Percentiles rank a stretch among this genome's conserved stretches.
Conservation (phyloP, 2,329 filamentous ascomycete species). For the Xylariomycetidae sp. region DNA sequence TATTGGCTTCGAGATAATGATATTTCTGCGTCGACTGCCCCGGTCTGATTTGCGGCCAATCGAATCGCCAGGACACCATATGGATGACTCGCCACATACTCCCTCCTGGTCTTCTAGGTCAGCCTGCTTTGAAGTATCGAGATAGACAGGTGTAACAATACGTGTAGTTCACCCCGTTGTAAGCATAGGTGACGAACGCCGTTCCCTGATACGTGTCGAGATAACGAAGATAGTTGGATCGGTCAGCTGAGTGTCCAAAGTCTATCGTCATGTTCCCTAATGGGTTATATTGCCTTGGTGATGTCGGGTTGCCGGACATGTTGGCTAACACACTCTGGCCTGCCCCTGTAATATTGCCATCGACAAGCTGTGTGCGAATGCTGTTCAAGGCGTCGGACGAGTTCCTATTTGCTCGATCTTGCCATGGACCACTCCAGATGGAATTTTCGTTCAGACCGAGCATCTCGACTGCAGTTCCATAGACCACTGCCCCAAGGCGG, state of each 20-base stretch:
- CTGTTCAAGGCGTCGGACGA: conserved; percentile 27
- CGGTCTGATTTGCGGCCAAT: conserved; percentile 10
- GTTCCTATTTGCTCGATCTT: conserved; percentile 37
- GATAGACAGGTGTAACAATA: too few relatives aligned
- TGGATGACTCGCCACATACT: conserved; percentile 37
- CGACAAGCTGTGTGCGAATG: conserved; percentile 31
- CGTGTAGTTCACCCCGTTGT: conserved; percentile 23
- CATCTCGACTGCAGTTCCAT: conserved; percentile 32
- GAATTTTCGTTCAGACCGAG: conserved; percentile 44
- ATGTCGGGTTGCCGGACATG: conserved; percentile 33
- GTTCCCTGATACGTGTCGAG: conserved; percentile 34
- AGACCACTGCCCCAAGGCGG: conserved; percentile 36
- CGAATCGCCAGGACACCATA: conserved; percentile 34
- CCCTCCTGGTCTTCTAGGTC: too few relatives aligned
- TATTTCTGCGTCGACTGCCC: conserved; percentile 17
- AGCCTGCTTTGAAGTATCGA: too few relatives aligned
- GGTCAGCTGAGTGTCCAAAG: conserved; percentile 28
- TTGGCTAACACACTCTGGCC: conserved; percentile 28
- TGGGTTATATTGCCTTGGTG: conserved; percentile 34
- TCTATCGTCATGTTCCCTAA: conserved; percentile 30
- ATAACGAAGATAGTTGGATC: conserved; percentile 31
- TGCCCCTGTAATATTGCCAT: conserved; percentile 31
- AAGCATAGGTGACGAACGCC: conserved; percentile 32
- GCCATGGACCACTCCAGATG: conserved; percentile 41
- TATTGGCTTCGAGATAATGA: conserved; percentile 15